These are phyloP conservation scores for Backusella parvicylindrica DNA, from an alignment of 192 early-diverging fungal species.

Conservation along the genomic window DNA sequence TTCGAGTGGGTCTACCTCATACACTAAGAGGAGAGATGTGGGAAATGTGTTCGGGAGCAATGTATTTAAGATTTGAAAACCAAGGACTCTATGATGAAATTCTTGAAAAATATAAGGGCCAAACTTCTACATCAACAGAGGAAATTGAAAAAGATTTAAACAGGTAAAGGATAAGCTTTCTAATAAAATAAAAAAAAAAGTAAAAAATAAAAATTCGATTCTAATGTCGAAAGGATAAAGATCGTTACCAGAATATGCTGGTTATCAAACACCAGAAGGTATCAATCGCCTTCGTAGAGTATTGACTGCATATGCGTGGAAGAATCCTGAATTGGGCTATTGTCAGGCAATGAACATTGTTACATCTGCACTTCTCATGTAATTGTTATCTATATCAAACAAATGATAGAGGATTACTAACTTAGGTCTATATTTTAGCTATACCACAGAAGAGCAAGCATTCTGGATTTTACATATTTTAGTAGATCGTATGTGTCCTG, in stretches of 20 bases:
- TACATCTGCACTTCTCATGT: conserved; percentile 88
- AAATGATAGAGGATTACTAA: not conserved
- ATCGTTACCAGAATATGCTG: conserved; percentile 91
- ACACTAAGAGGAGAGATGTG: conserved; percentile 82
- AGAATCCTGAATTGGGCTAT: conserved; percentile 93
- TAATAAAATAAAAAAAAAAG: not conserved
- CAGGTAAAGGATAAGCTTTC: conserved; percentile 9
- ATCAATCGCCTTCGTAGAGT: conserved; percentile 93
- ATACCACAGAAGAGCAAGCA: conserved; percentile 94
- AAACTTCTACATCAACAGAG: conserved; percentile 68
- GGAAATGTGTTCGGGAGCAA: conserved; percentile 82
- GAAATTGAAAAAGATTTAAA: conserved; percentile 94
- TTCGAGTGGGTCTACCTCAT: conserved; percentile 83
- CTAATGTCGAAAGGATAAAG: conserved; percentile 38
- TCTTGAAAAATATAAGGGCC: conserved; percentile 54
- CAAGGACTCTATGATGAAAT: conserved; percentile 68
- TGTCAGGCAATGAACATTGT: conserved; percentile 99
- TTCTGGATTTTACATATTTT: conserved; percentile 94
- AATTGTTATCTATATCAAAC: conserved; percentile 11
- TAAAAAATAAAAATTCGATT: too few relatives aligned
- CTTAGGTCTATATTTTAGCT: conserved; percentile 36
- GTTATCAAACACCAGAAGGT: conserved; percentile 88
- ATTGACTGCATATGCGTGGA: conserved; percentile 81
- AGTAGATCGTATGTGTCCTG: conserved; percentile 87
- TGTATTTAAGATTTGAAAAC: conserved; percentile 76